A percentile compares a stretch with the other conserved stretches of the same genome.
phyloP scores from a whole-genome alignment of 805 yeast genomes.

The Candida sithepensis region DNA sequence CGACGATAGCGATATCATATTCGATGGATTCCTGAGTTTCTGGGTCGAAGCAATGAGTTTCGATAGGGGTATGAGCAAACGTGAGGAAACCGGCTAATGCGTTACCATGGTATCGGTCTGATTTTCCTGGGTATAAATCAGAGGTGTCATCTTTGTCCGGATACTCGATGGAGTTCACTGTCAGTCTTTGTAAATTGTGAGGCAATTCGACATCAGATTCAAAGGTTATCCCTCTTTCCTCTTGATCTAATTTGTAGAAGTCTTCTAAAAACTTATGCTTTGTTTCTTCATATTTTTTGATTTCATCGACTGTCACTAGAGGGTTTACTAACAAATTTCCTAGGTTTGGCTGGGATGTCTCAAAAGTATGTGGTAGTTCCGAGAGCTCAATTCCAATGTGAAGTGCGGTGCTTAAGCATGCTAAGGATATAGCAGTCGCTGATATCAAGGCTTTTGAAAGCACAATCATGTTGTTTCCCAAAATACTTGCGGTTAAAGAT shows the following conservation, averaged over 20 bases:
- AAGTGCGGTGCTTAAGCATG: too few relatives aligned
- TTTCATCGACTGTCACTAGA: not conserved
- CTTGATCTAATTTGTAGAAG: slow-evolving; percentile 14
- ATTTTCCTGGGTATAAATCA: slow-evolving; percentile 18
- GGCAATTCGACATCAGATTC: slow-evolving; percentile 12
- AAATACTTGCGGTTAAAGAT: too few relatives aligned
- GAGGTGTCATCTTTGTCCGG: slow-evolving; percentile 21
- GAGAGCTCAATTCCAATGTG: not conserved
- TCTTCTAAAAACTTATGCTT: slow-evolving; percentile 18
- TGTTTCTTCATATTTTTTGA: slow-evolving; percentile 10
- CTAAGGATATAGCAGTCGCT: too few relatives aligned
- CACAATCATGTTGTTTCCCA: too few relatives aligned
- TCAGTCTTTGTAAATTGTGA: slow-evolving; percentile 5
- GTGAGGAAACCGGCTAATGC: slow-evolving; percentile 17
- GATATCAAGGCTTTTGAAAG: too few relatives aligned
- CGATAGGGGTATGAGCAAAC: slow-evolving; percentile 17
- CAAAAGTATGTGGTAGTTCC: not conserved
- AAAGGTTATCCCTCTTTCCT: slow-evolving; percentile 3
- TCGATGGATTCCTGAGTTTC: slow-evolving; percentile 5
- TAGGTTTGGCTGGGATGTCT: not conserved
- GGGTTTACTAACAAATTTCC: not conserved
- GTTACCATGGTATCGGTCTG: slow-evolving; percentile 22
- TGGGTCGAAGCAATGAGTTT: slow-evolving; percentile 15
- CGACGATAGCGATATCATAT: slow-evolving; percentile 49
- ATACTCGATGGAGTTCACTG: slow-evolving; percentile 7